phyloP scores from a whole-genome alignment of 768 basidiomycete species.

The Lentinula sp. region DNA sequence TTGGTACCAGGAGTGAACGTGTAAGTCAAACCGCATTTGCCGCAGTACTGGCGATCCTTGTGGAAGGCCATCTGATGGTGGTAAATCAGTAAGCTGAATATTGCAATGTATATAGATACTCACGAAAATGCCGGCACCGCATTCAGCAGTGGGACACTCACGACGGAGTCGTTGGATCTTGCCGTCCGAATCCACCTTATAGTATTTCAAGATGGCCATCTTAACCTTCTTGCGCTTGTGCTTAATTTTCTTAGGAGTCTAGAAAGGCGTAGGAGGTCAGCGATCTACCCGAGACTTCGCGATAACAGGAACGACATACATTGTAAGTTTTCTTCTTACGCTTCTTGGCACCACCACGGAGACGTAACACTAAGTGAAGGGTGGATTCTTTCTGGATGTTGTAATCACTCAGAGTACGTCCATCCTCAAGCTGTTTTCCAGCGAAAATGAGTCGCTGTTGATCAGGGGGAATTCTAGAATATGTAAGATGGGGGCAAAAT shows the following conservation, averaged over 20 bases:
- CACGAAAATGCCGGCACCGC: conserved; percentile 83
- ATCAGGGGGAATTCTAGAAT: conserved; percentile 75
- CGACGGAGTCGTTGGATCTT: conserved; percentile 99
- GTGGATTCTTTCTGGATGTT: conserved; percentile 99
- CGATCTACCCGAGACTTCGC: background rate
- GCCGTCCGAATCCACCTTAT: conserved; percentile 99
- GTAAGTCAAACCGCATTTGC: conserved; percentile 89
- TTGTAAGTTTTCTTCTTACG: conserved; percentile 99
- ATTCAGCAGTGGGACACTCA: conserved; percentile 85
- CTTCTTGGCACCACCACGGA: conserved; percentile 99
- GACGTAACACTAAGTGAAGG: conserved; percentile 93
- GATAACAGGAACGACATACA: conserved; percentile 38
- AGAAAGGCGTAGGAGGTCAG: conserved; percentile 10
- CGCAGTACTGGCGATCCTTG: conserved; percentile 96
- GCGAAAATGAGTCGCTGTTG: conserved; percentile 99
- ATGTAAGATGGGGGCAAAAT: conserved; percentile 5
- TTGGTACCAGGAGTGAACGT: conserved; percentile 78
- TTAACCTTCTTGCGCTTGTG: conserved; percentile 99
- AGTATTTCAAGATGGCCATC: conserved; percentile 99
- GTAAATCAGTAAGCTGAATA: conserved; percentile 15
- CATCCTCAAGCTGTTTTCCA: conserved; percentile 99
- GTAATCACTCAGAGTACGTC: conserved; percentile 91
- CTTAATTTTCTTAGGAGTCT: conserved; percentile 99
- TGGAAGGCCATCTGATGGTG: conserved; percentile 90
- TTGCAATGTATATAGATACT: conserved; percentile 19